phyloP scores from a whole-genome alignment of 176 grass and related monocot genomes.

The Triticum monococcum region DNA sequence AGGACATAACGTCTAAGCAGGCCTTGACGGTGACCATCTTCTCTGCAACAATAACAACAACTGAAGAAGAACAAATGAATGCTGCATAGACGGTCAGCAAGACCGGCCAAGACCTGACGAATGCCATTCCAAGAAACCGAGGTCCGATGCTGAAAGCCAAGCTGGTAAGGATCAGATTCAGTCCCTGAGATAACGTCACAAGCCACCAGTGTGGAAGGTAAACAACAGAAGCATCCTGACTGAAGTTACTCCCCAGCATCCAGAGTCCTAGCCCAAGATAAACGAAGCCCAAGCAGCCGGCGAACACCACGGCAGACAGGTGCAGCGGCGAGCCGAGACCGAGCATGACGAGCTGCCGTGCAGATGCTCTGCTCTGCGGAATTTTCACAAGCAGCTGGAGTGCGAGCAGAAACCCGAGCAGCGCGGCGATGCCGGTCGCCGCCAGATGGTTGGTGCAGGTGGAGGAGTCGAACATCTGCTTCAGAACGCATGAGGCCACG shows the following conservation, averaged over 20 bases:
- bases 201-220: constrained; percentile 57
- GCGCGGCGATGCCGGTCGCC: not conserved
- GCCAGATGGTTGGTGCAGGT: constrained; percentile 67
- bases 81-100: constrained; percentile 23
- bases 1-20: constrained; percentile 51
- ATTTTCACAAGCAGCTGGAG: constrained; percentile 51
- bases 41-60: constrained; percentile 28
- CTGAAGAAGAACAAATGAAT: constrained; percentile 52
- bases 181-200: constrained; percentile 36
- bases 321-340: constrained; percentile 19
- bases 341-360: constrained; percentile 8
- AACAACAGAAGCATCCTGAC: not conserved
- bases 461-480: constrained; percentile 42
- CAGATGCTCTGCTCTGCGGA: not conserved
- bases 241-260: constrained; percentile 48
- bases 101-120: constrained; percentile 31
- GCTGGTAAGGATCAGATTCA: constrained; percentile 34
- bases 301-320: constrained; percentile 24
- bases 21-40: constrained; percentile 28
- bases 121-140: constrained; percentile 23
- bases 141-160: constrained; percentile 35
- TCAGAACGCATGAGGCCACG: constrained; percentile 13
- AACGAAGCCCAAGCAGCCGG: constrained; percentile 40
- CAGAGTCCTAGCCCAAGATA: constrained; percentile 50
- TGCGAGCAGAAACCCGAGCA: constrained; percentile 20